Evolutionary conservation across 768 basidiomycete species (phyloP), one percentile per base, ranked within the genome.

Genomic region (Lentinula sp.): DNA sequence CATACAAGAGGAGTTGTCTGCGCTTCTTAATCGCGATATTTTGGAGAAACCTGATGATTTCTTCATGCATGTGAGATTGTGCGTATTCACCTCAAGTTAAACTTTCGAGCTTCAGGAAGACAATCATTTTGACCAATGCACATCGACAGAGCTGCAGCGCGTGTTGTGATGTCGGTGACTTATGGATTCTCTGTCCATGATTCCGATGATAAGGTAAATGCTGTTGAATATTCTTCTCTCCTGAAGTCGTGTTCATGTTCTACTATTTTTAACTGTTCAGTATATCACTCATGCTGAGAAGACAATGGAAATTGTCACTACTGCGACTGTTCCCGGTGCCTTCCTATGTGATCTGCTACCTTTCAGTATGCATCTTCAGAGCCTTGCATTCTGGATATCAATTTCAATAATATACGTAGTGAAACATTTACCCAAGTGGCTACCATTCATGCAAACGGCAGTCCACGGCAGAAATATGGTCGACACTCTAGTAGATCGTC

Each of bases 291-390:
- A 69, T 31, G 70, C 67, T 18, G 72, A 74, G 48, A 64, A 60
- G 28, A 65, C 67, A 0, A 67, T 73, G 67, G 51, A 62, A 6
- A 62, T 71, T 43, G 53, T 73, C 28, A 63, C 60, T n/a, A 60
- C 61, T 37, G 67, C 65, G 4, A 68, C 64, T 3, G 58, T 67
- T 2, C 72, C 71, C 2, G 73, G 73, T 32, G 67, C 72, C 7
- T 74, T 63, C 37, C 57, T 73, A 3, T 64, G 62, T 15, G 73
- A 74, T 58, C 39, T 72, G 18, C 32, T 73, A 18, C 72, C 73
- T 8, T 28, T 43, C 13, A 58, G 71, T 70, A 55, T 57, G 68
- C 54, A 18, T 28, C 9, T 2, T 31, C 18, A 5, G 21, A 28
- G 2, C 3, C 28, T 28, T 28, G 28, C 28, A 28, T 28, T 28